Base-by-base conservation (phyloP, 2,329 filamentous ascomycete species). In the Sporothrix sp. region DNA sequence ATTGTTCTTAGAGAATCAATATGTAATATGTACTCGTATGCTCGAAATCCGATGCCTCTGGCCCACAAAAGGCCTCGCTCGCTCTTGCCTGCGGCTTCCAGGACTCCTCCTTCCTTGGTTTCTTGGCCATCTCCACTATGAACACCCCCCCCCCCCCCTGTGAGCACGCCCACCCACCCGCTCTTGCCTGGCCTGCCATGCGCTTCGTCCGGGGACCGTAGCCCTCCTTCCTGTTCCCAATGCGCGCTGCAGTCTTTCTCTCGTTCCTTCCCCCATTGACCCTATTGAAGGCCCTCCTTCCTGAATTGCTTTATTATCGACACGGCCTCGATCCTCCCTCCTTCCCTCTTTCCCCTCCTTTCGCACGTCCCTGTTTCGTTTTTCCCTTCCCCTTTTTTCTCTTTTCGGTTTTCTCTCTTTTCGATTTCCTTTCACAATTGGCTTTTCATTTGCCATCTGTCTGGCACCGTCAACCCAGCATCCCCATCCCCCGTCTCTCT, bases 131-230 rank as follows among this genome's bases (percentile, higher is more conserved):
- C 35, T 28, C 48, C 48, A 50, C 40, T 27, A 1, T n/a, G n/a
- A n/a, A n/a, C 20, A 35, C 46, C 13, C 38, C 21, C 37, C 36
- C 28, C 25, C 35, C 36, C 35, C 50, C 50, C 37, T 38, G 38
- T 44, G 44, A 44, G 42, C 16, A 10, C 20, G n/a, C 36, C 36
- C 20, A 37, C 45, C 36, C 46, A 47, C 20, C 46, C 28, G 23
- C 49, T 46, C 37, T 48, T 55, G 48, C 46, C 48, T 35, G 35
- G 42, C 46, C 45, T 55, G 54, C 54, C 54, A 56, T 56, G 54
- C 54, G 54, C 52, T 54, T 13, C 54, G 49, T 54, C 49, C 47
- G 52, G 52, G 51, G 47, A 47, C 47, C 47, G 47, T 50, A 53
- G 39, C 36, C 18, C 40, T 40, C 38, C 27, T 27, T 20, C 44